These are phyloP conservation scores for Shiraia sp. DNA, from an alignment of 2,329 filamentous ascomycete species.

Conservation along the genomic window DNA sequence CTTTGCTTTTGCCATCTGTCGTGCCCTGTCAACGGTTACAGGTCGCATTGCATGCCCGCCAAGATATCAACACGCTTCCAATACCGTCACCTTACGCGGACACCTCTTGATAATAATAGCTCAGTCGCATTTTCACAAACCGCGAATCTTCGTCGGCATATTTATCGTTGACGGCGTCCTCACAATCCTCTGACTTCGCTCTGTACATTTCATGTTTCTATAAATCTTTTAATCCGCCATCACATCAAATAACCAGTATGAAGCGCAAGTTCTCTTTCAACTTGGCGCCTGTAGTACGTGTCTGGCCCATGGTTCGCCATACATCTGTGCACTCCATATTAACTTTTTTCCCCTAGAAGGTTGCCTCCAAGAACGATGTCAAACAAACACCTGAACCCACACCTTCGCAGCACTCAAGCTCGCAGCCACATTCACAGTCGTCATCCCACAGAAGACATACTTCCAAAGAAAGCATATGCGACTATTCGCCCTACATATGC, in stretches of 20 bases:
- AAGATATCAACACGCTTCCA: not conserved
- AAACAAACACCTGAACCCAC: conserved; percentile 33
- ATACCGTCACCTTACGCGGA: not conserved
- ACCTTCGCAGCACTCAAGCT: conserved; percentile 10
- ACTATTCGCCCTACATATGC: conserved; percentile 49
- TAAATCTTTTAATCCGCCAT: not conserved
- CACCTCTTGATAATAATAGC: not conserved
- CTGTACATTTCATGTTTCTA: not conserved
- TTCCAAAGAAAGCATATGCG: conserved; percentile 37
- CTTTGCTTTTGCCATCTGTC: not conserved
- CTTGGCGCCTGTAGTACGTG: conserved; percentile 47
- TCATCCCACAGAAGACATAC: conserved; percentile 26
- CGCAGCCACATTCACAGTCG: conserved; percentile 6
- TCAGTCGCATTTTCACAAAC: not conserved
- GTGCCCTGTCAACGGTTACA: no score
- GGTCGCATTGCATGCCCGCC: not conserved
- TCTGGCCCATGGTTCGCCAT: not conserved
- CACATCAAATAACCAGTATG: conserved; percentile 28
- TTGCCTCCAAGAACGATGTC: conserved; percentile 35
- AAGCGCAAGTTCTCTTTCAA: conserved; percentile 52
- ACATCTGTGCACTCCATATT: conserved; percentile 1
- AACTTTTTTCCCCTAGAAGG: conserved; percentile 31
- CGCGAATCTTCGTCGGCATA: not conserved
- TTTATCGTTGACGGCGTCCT: no score
- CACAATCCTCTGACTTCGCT: no score